Conservation (phyloP, 1,284 basidiomycete genomes). For the Rhodofomes roseus region DNA sequence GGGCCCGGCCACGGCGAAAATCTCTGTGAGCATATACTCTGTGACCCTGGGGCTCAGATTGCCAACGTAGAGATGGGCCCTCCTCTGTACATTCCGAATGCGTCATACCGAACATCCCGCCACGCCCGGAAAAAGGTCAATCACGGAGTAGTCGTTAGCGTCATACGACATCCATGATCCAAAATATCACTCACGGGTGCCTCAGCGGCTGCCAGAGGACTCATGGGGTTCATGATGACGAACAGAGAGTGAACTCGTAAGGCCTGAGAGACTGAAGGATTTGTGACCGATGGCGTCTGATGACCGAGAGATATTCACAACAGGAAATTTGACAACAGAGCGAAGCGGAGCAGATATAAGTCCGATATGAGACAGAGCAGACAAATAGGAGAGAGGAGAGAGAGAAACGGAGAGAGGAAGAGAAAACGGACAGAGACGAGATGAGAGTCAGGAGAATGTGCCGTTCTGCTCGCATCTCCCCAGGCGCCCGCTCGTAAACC, state of each 20-base stretch:
- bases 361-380: conserved; percentile 37
- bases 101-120: neutral
- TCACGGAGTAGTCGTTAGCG: neutral
- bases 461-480: conserved; percentile 19
- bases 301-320: conserved; percentile 26
- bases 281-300: conserved; percentile 16
- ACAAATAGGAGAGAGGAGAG: conserved; percentile 36
- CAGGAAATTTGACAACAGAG: conserved; percentile 33
- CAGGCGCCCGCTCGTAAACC: conserved; percentile 10
- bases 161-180: neutral
- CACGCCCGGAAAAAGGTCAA: conserved; percentile 2
- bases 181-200: conserved; percentile 58
- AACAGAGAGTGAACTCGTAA: conserved; percentile 39
- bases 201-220: conserved; percentile 61
- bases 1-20: conserved; percentile 92
- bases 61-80: conserved; percentile 96
- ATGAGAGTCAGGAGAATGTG: conserved; percentile 30
- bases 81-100: conserved; percentile 42
- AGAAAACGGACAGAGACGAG: conserved; percentile 37
- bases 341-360: conserved; percentile 36
- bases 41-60: conserved; percentile 93
- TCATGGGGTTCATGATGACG: conserved; percentile 75
- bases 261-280: conserved; percentile 26
- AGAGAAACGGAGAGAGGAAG: conserved; percentile 32
- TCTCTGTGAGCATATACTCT: conserved; percentile 93